Evolutionary conservation across 78 protist species (phyloP), one percentile per base, ranked within the genome.

Genomic region (Dictyostelium brefeldianum): DNA sequence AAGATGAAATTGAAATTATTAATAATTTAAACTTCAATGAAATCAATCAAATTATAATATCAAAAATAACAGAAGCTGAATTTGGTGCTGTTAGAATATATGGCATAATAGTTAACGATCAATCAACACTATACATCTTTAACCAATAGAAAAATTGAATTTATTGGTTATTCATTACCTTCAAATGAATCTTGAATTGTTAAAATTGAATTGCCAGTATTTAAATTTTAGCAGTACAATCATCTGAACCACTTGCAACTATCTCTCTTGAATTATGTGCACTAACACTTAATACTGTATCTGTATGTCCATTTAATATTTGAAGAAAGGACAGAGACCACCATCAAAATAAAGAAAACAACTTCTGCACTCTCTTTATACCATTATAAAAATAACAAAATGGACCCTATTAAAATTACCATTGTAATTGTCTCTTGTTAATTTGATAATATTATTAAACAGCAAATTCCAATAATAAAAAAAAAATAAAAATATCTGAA

Each of bases 101-200:
- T 53, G 93, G 93, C 14, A 64, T 87, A 4, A 17, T 48, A 25
- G 83, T 87, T 18, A 84, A 85, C 10, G 62, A 64, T 64, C 14
- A 29, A 15, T 27, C 15, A 14, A 75, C 9, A 27, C n/a, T 59
- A 20, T 27, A 10, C 10, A 27, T 41, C 62, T 18, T 1, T 7
- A 5, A 29, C 25, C 1, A 20, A n/a, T 22, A 31, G 27, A 43
- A 27, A 59, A 53, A 12, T 92, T 18, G 96, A 92, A 47, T 83
- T 92, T 48, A 51, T 92, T 81, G 96, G 96, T n/a, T 90, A 92
- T 51, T 48, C 74, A 70, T 57, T 69, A 56, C n/a, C 83, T 41
- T 46, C 31, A 70, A 29, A 41, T n/a, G 64, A 47, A 6, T 14
- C 64, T 56, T 14, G 22, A n/a, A 85, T 85, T 74, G 75, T 62